Base-by-base conservation (phyloP, 2,329 filamentous ascomycete species). In the Talaromyces piceae region DNA sequence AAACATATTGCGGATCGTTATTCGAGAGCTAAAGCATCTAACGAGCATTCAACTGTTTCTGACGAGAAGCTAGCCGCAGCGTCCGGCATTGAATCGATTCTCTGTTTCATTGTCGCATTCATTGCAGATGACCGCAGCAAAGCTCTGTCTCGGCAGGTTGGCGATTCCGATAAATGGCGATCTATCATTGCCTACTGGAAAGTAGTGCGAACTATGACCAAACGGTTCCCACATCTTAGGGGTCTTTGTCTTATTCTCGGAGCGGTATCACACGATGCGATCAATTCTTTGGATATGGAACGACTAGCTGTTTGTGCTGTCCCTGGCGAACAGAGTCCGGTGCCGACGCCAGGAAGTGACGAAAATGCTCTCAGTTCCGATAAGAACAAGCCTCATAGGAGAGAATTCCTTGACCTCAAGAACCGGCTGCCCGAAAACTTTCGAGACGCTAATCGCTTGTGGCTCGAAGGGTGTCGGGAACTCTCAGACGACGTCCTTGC, bases 71-170 rank as follows among this genome's bases (percentile, higher is more conserved):
- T 69, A 27, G 67, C 68, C 25, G 67, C 65, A 13, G 64, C 65
- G 12, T 67, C 68, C 44, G 69, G 65, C 13, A 65, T 75, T 27
- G 74, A 77, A 56, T 68, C 71, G 9, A 63, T 76, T 39, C 62
- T 76, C 37, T 73, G 71, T 53, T 77, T 75, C 54, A 72, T 75
- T 48, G 64, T 77, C 27, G 71, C 73, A 9, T 74, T 74, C 53
- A 66, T 70, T 41, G 67, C 67, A 13, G 69, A 73, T 45, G 69
- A 74, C 43, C 66, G 69, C 46, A 63, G 58, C 23, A 72, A 70
- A 54, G 57, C 59, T 2, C 48, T 68, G 25, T 59, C 58, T 23
- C 67, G 71, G 18, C 67, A 68, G 60, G 51, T 65, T 26, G 68
- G 64, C 11, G 67, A 70, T 47, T 70, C 68, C 11, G 62, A 66